Evolutionary conservation across 2,329 filamentous ascomycete species (phyloP), one percentile per base, ranked within the genome.

Genomic region (Botrytis porri): DNA sequence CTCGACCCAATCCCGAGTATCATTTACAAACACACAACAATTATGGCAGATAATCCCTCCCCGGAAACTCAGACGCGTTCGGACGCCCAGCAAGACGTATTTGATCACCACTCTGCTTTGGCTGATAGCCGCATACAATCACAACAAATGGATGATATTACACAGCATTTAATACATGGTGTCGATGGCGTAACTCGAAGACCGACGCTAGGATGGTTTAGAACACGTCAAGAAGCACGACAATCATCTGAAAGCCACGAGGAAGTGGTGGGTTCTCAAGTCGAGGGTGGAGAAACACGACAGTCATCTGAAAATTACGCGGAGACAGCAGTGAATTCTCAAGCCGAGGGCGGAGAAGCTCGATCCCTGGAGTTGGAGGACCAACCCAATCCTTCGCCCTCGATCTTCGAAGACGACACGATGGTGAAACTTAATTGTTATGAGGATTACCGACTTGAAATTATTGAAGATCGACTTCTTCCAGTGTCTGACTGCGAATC

Each of bases 161-260:
- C 12, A n/a, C 48, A 51, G 25, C 0, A n/a, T 14, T 6, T 14
- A 14, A 12, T 51, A 25, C 9, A 9, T 25, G 22, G 45, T 51
- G 14, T n/a, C 8, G 29, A 12, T 29, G 12, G 3, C 5, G 25
- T 16, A 29, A 16, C 12, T 16, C 4, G 25, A 54, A n/a, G 25
- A 54, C 5, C 5, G 5, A n/a, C 12, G 1, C 3, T 2, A n/a
- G 48, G 5, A 4, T 5, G 2, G 10, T 14, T 16, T 7, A n/a
- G 25, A 54, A 1, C 10, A n/a, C 10, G 9, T 54, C 12, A 5
- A 54, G 48, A 54, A 54, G 14, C 14, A 54, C 12, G 2, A 18
- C n/a, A n/a, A 4, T 51, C 4, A n/a, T 51, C 25, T n/a, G 25
- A 51, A 12, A 51, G 12, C 25, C 25, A 51, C 22, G 12, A 1